Evolutionary conservation across 176 grass and related monocot species (phyloP).

Genomic region (Chrysopogon serrulatus): DNA sequence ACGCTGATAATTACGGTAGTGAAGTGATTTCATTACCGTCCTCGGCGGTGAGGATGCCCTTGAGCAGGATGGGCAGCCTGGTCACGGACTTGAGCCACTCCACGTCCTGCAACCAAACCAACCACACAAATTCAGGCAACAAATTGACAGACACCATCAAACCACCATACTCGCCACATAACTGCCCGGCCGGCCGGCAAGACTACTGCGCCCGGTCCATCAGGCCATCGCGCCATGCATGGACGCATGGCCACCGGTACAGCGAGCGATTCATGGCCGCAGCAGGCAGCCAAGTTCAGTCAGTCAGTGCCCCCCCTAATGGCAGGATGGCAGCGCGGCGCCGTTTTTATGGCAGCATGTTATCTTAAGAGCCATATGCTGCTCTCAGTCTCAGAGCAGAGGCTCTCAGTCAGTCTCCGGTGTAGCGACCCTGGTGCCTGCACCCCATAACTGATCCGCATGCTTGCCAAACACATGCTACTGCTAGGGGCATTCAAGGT

Average conservation of each 20-base stretch:
- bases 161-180: not conserved
- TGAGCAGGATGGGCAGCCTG: slow-evolving; percentile 64
- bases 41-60: slow-evolving; percentile 77
- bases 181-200: not conserved
- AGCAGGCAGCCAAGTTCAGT: not conserved
- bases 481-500: slow-evolving; percentile 2
- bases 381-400: not conserved
- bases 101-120: slow-evolving; percentile 44
- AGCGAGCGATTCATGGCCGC: too few species aligned
- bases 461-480: slow-evolving; percentile 8
- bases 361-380: not conserved
- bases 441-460: not conserved
- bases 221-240: too few species aligned
- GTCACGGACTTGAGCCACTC: slow-evolving; percentile 78
- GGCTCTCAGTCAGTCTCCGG: too few species aligned
- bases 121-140: not conserved
- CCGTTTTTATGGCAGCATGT: too few species aligned
- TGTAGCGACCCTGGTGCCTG: too few species aligned
- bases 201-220: too few species aligned
- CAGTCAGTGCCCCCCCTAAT: too few species aligned
- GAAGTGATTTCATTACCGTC: slow-evolving; percentile 54
- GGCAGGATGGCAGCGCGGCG: too few species aligned
- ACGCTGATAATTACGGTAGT: not conserved
- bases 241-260: not conserved
- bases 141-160: not conserved